Conservation (phyloP, 495 filamentous ascomycete species). For the Delitschia confertaspora region DNA sequence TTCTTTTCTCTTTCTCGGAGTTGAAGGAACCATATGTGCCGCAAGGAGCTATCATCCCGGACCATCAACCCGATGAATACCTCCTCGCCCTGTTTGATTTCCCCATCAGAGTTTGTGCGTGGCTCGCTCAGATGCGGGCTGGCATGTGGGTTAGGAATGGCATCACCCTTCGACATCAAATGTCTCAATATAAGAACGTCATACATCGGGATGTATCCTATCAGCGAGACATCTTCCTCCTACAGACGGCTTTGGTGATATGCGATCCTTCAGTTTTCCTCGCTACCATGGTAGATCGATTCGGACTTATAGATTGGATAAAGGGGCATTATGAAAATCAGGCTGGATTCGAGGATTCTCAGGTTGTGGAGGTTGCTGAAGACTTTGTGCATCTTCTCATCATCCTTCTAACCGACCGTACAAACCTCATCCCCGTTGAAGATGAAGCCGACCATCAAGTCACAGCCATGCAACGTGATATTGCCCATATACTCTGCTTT, state of each 20-base stretch:
- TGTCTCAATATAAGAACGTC: constrained; percentile 82
- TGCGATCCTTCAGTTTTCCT: constrained; percentile 79
- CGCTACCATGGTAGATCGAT: constrained; percentile 83
- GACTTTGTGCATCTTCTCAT: constrained; percentile 94
- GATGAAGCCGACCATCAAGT: constrained; percentile 57
- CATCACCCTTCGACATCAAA: constrained; percentile 88
- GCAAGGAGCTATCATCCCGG: constrained; percentile 40
- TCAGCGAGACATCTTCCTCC: constrained; percentile 86
- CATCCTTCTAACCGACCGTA: constrained; percentile 79
- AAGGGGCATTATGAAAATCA: constrained; percentile 65
- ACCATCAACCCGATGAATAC: constrained; percentile 56
- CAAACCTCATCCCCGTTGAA: constrained; percentile 61
- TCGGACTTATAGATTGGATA: constrained; percentile 84
- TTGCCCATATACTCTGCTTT: constrained; percentile 91
- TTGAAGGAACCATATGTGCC: constrained; percentile 46
- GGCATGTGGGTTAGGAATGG: constrained; percentile 99
- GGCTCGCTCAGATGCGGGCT: constrained; percentile 95
- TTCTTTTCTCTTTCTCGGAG: constrained; percentile 54
- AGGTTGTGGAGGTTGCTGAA: constrained; percentile 86
- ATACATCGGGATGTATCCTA: constrained; percentile 82
- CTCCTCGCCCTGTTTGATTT: constrained; percentile 86
- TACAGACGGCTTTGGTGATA: constrained; percentile 82
- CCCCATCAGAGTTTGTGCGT: constrained; percentile 84
- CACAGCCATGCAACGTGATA: constrained; percentile 72
- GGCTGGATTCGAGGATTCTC: constrained; percentile 63